A percentile compares a stretch with the other conserved stretches of the same genome.
Conservation (phyloP, 169 alveolate genomes). For the Plasmodium knowlesi region DNA sequence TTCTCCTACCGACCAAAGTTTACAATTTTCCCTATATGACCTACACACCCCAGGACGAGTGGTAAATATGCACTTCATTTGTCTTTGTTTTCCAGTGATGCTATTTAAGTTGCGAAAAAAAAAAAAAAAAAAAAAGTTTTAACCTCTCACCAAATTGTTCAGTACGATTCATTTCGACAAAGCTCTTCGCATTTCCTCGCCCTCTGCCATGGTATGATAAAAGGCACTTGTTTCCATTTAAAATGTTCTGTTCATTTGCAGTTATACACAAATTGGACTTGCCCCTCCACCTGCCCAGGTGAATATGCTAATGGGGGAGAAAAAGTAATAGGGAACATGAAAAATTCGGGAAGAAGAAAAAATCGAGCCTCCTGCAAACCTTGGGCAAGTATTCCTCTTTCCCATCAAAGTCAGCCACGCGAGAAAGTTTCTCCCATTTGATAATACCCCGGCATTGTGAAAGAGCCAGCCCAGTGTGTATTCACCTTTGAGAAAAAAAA, state of each 20-base stretch:
- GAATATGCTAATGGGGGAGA: neutral
- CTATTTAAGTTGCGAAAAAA: neutral
- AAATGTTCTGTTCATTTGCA: neutral
- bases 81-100: constrained; percentile 15
- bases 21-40: neutral
- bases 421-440: neutral
- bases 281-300: neutral
- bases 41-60: neutral
- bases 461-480: neutral
- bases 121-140: neutral
- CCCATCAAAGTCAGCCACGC: neutral
- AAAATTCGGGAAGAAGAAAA: neutral
- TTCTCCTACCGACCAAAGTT: neutral
- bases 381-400: neutral
- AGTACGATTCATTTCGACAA: neutral
- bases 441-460: neutral
- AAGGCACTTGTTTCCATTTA: neutral
- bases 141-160: neutral
- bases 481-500: neutral
- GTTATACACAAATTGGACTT: neutral
- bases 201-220: neutral
- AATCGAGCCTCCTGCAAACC: neutral
- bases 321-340: neutral
- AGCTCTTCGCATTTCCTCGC: neutral
- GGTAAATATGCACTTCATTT: neutral